Evolutionary conservation across 768 basidiomycete genomes (phyloP), one percentile per base, ranked within the genome.

Genomic region (Lactarius hatsudake): DNA sequence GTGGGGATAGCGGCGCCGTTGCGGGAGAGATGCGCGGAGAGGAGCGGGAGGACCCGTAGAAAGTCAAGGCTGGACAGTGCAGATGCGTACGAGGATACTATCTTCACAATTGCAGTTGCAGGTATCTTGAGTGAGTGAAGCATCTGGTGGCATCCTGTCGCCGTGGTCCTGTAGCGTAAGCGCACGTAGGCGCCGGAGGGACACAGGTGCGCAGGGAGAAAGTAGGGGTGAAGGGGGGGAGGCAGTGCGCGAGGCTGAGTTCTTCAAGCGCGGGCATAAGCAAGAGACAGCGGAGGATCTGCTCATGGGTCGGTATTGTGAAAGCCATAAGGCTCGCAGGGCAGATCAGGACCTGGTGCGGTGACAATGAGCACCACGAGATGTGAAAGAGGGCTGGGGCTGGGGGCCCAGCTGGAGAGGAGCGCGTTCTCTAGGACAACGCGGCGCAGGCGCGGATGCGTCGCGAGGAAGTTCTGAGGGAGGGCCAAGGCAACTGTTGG

Each of bases 371-470:
- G 45, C 10, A 13, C 23, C 23, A 55, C 3, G 26, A 38, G n/a
- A 23, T 56, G 48, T 26, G 23, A 23, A 12, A 51, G 48, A 1
- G 48, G n/a, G 48, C 3, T 3, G 12, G 23, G 23, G 5, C 48
- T 9, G 1, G n/a, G 45, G 12, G 23, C 15, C 66, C 66, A 67
- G 32, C 54, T 56, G 10, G 66, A 55, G 15, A 67, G 34, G n/a
- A 30, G 55, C 0, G 66, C 62, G 9, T 62, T 53, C 13, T 55
- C 51, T 2, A 67, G 3, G 20, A 56, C 32, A 36, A 67, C 0
- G 20, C 62, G 48, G 20, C 62, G 66, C 4, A 67, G 62, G 28
- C 66, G 66, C n/a, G 58, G 66, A 12, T 67, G 66, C 1, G 66
- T 64, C 17, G 53, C 15, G 28, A 67, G 59, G 15, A 63, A 63